Evolutionary conservation across 2,329 filamentous ascomycete species (phyloP).

Genomic region (Cladosporium cucumerinum): DNA sequence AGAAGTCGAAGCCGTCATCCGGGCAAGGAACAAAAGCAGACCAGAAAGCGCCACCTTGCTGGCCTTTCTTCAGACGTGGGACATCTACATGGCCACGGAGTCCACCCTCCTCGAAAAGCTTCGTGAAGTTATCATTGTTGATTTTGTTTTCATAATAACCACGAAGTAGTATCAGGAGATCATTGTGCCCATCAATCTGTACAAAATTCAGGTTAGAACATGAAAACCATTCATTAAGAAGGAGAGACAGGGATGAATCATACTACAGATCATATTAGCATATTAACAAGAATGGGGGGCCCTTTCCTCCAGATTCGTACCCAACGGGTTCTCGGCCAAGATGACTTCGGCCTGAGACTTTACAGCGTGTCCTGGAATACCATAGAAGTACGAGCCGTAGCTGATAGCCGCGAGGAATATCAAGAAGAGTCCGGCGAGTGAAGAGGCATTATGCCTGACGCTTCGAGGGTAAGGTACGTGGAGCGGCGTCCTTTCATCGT

Average conservation of each 20-base stretch:
- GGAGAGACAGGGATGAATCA: background rate
- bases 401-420: slow-evolving; percentile 8
- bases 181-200: slow-evolving; percentile 74
- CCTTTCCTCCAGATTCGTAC: background rate
- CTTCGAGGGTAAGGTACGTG: background rate
- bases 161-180: slow-evolving; percentile 74
- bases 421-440: slow-evolving; percentile 1
- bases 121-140: slow-evolving; percentile 63
- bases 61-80: slow-evolving; percentile 66
- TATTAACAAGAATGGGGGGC: background rate
- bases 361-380: background rate
- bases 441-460: background rate
- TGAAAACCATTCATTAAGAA: background rate
- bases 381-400: slow-evolving; percentile 12
- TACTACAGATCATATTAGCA: background rate
- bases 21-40: slow-evolving; percentile 81
- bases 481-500: background rate
- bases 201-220: background rate
- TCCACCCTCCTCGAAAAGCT: slow-evolving; percentile 68
- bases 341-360: slow-evolving; percentile 17
- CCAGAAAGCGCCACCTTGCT: slow-evolving; percentile 87
- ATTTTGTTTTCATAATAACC: slow-evolving; percentile 70
- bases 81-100: slow-evolving; percentile 73
- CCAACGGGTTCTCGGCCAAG: slow-evolving; percentile 27
- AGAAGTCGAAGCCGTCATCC: slow-evolving; percentile 66